A percentile compares a stretch with the other conserved stretches of the same genome.
Conservation (phyloP, 2,329 filamentous ascomycete genomes). For the Colletotrichum sp. region DNA sequence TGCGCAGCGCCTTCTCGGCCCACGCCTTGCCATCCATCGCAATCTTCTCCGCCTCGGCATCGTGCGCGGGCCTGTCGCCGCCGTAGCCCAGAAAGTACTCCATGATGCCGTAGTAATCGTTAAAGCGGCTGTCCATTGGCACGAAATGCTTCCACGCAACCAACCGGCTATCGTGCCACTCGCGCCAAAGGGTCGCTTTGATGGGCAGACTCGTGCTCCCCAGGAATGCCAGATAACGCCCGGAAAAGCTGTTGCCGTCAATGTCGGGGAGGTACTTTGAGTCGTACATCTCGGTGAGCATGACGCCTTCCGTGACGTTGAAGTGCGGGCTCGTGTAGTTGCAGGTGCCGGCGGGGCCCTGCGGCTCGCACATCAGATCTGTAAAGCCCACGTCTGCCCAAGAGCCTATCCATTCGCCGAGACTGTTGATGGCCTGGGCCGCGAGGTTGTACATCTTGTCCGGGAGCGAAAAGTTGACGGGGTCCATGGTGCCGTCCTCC, state of each 20-base stretch:
- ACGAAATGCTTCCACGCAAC: constrained; percentile 83
- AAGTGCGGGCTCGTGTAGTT: constrained; percentile 56
- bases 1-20: constrained; percentile 71
- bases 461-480: constrained; percentile 62
- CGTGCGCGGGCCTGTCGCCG: constrained; percentile 48
- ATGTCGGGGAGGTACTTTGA: constrained; percentile 78
- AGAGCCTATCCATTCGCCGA: constrained; percentile 54
- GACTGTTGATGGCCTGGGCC: constrained; percentile 47
- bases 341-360: constrained; percentile 44
- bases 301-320: constrained; percentile 39
- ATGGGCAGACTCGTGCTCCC: constrained; percentile 73
- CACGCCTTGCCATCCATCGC: constrained; percentile 70
- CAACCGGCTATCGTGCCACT: constrained; percentile 81
- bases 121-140: constrained; percentile 77
- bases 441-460: constrained; percentile 50
- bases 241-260: constrained; percentile 76
- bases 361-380: constrained; percentile 56
- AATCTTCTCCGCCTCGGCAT: constrained; percentile 67
- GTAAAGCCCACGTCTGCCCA: constrained; percentile 60
- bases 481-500: constrained; percentile 45
- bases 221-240: constrained; percentile 73
- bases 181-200: constrained; percentile 78
- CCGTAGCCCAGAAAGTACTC: constrained; percentile 74
- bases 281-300: constrained; percentile 58
- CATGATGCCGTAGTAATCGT: constrained; percentile 75